A percentile compares a stretch with the other conserved stretches of the same genome.
Conservation (phyloP, 805 yeast genomes). For the Kazachstania taianensis region DNA sequence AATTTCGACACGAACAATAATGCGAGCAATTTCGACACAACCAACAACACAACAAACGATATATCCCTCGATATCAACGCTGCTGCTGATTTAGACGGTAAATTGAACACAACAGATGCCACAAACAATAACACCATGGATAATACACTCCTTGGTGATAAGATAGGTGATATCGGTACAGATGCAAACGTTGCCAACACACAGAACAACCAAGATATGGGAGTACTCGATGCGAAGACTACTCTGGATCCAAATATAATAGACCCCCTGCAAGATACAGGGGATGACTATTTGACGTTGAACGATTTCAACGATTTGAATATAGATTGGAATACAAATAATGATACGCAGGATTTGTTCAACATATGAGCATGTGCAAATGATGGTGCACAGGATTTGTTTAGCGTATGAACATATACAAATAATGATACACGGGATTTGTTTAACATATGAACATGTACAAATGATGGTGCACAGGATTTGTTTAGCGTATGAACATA, state of each 20-base stretch:
- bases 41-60: neutral
- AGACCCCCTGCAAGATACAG: conserved; percentile 12
- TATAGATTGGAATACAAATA: conserved; percentile 26
- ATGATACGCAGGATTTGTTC: conserved; percentile 12
- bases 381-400: too few species aligned
- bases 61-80: too few species aligned
- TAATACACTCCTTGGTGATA: conserved; percentile 3
- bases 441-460: too few species aligned
- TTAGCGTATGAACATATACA: too few species aligned
- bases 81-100: neutral
- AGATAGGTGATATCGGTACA: conserved; percentile 3
- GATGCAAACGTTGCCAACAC: conserved; percentile 1
- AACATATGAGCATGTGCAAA: conserved; percentile 1
- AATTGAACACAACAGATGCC: neutral
- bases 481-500: too few species aligned
- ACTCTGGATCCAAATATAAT: neutral
- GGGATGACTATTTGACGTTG: conserved; percentile 27
- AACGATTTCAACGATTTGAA: conserved; percentile 29
- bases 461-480: too few species aligned
- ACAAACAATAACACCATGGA: conserved; percentile 3
- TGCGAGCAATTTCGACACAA: conserved; percentile 2
- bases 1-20: conserved; percentile 10
- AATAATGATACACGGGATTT: too few species aligned
- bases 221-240: too few species aligned
- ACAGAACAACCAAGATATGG: neutral